phyloP scores from a whole-genome alignment of 345 rosid species.

The Melaleuca alternifolia region DNA sequence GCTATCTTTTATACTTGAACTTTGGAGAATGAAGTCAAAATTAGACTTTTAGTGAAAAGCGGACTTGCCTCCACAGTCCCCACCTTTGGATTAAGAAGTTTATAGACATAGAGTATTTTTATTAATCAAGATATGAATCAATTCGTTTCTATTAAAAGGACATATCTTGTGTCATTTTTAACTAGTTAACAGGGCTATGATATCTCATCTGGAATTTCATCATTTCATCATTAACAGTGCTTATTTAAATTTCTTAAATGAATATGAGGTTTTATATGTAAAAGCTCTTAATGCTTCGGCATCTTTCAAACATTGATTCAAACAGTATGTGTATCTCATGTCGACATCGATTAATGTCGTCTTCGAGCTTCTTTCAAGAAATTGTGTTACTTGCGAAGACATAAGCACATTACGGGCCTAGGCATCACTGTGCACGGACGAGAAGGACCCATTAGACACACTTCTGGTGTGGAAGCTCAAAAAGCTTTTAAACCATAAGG shows the following conservation, averaged over 20 bases:
- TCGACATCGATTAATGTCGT: neutral
- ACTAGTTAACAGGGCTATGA: neutral
- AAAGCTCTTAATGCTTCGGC: neutral
- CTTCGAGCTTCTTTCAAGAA: neutral
- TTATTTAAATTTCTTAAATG: neutral
- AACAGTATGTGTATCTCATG: neutral
- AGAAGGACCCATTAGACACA: neutral
- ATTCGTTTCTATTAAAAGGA: neutral
- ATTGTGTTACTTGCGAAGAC: neutral
- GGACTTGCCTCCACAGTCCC: neutral
- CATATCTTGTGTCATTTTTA: neutral
- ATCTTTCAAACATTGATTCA: neutral
- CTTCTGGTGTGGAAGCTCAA: neutral
- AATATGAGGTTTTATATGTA: neutral
- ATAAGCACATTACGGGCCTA: neutral
- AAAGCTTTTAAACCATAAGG: conserved; percentile 15
- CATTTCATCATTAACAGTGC: neutral
- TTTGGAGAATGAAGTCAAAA: neutral
- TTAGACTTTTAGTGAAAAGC: neutral
- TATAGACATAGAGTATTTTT: neutral
- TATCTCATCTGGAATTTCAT: neutral
- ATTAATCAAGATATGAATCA: neutral
- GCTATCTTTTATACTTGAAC: neutral
- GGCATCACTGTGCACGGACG: neutral
- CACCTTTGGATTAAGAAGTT: neutral